Percentiles rank a stretch among this genome's conserved stretches.
These are phyloP conservation scores for Pilasporangium apinafurcum DNA, from an alignment of 352 stramenopile genomes.

Conservation along the genomic window DNA sequence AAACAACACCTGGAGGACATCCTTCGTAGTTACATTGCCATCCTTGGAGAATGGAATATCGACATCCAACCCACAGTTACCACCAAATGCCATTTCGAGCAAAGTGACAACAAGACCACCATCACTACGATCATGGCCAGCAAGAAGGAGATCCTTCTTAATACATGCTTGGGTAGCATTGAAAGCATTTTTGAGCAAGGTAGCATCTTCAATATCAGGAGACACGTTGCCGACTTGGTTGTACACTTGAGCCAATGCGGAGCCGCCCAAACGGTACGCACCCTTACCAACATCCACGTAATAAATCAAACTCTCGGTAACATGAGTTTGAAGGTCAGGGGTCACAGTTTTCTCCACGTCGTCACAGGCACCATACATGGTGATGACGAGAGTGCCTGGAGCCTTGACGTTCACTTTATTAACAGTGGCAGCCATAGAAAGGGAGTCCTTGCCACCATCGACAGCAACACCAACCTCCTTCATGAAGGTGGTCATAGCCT, in stretches of 20 bases:
- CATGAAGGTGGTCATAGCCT: constrained; percentile 94
- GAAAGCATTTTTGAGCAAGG: constrained; percentile 92
- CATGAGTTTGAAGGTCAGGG: constrained; percentile 93
- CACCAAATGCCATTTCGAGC: constrained; percentile 98
- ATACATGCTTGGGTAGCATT: constrained; percentile 91
- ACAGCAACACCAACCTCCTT: constrained; percentile 95
- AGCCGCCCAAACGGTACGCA: constrained; percentile 92
- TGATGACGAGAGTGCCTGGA: constrained; percentile 96
- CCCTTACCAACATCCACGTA: constrained; percentile 94
- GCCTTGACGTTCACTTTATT: constrained; percentile 96
- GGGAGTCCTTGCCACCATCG: constrained; percentile 98
- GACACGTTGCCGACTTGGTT: constrained; percentile 79
- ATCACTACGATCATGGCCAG: constrained; percentile 98
- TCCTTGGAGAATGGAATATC: constrained; percentile 60
- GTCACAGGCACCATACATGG: constrained; percentile 95
- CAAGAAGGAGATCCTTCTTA: constrained; percentile 87
- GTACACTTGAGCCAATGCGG: constrained; percentile 93
- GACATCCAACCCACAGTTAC: constrained; percentile 96
- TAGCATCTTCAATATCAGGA: constrained; percentile 92
- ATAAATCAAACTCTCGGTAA: constrained; percentile 80
- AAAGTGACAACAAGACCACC: constrained; percentile 94
- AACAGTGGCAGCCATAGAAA: constrained; percentile 97
- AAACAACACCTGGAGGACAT: constrained; percentile 87
- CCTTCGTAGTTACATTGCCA: constrained; percentile 36
- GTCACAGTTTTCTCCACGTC: constrained; percentile 97